Evolutionary conservation across 163 green algal species (phyloP).

Genomic region (Chlamydomonas reinhardtii): DNA sequence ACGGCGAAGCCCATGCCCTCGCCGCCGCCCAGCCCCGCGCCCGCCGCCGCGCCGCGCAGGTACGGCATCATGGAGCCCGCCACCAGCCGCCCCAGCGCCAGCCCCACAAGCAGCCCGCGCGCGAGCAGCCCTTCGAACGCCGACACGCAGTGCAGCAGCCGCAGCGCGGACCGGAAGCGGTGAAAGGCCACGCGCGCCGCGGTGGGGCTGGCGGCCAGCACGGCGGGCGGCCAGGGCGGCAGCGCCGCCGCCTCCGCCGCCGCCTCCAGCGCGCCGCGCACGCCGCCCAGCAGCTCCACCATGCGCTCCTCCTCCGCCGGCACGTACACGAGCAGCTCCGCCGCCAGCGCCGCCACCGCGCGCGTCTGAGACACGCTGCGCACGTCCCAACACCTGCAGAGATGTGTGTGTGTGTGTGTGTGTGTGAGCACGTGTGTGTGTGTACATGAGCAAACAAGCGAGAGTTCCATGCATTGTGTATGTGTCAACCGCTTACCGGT

Average conservation of each 20-base stretch:
- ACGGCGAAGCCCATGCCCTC: conserved; percentile 51
- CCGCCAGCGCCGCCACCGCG: conserved; percentile 67
- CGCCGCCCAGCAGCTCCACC: conserved; percentile 62
- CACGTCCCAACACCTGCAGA: conserved; percentile 80
- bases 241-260: conserved; percentile 61
- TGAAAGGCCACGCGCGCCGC: conserved; percentile 67
- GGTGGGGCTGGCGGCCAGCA: conserved; percentile 52
- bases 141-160: conserved; percentile 65
- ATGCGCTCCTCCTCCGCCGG: conserved; percentile 71
- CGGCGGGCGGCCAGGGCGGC: conserved; percentile 68
- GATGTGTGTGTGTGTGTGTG: not conserved
- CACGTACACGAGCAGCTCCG: conserved; percentile 82
- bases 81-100: conserved; percentile 65
- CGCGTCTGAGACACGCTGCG: conserved; percentile 62
- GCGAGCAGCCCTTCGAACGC: conserved; percentile 75
- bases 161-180: conserved; percentile 71
- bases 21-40: conserved; percentile 30
- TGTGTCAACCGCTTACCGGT: no score
- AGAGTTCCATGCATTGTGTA: no score
- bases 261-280: conserved; percentile 58
- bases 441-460: no score
- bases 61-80: conserved; percentile 63
- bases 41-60: conserved; percentile 52
- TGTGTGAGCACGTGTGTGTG: no score
- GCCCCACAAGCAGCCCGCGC: conserved; percentile 60